Base-by-base conservation (phyloP, 2,329 filamentous ascomycete genomes). In the Monosporascus sp. region DNA sequence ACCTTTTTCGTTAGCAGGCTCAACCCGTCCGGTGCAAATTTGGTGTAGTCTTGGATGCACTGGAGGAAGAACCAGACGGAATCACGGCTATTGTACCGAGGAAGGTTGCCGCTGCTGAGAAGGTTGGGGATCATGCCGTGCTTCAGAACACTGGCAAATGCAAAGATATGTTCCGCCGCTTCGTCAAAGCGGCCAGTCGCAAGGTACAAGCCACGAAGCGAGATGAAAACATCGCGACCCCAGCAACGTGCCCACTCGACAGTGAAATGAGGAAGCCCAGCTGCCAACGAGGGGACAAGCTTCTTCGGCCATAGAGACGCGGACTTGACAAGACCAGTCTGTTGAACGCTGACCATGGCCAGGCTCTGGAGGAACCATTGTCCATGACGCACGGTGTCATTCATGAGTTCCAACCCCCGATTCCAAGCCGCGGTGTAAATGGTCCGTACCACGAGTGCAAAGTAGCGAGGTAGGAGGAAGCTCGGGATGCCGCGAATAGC, bases 21-120 rank as follows among this genome's bases (percentile, higher is more conserved):
- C 18, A 84, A 64, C 3, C 94, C 94, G 53, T 92, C 78, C 0
- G 94, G 93, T 0, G 85, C 91, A 63, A 94, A 86, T 49, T 84
- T 85, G 46, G 84, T 86, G 68, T 96, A 99, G 66, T 99, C 94
- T 65, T 99, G 94, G 48, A 97, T 93, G 59, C 89, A 89, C 69
- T 99, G 94, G 50, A 99, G 73, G 77, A 95, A 96, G 78, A 97
- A 99, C 94, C 94, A 99, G 43, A 97, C 84, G 0, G 94, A 96
- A 71, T 99, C 94, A 56, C 94, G 83, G 44, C 94, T 92, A 70
- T 99, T 99, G 76, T 97, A 99, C 26, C 94, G 82, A 3, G 94
- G 94, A 17, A 86, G 80, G 55, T 87, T 89, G 7, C 94, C 92
- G 55, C 89, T 90, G 59, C 91, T 87, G 15, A 99, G 78, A 20